phyloP scores from a whole-genome alignment of 176 grass and related monocot genomes.

The Olyra latifolia region DNA sequence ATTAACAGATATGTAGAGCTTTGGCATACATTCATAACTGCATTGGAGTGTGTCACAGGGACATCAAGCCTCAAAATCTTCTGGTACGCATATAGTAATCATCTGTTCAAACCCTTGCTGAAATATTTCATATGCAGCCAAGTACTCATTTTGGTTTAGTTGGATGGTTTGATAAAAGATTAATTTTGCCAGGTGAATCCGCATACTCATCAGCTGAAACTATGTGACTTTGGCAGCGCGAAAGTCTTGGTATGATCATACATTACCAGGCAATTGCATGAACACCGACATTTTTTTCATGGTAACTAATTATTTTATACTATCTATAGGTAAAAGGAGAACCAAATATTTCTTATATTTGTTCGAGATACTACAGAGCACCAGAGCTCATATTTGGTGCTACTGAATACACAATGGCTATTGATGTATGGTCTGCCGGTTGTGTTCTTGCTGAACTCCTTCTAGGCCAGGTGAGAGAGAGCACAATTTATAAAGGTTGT shows the following conservation, averaged over 20 bases:
- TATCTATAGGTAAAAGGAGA: slow-evolving; percentile 84
- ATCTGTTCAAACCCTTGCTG: neutral
- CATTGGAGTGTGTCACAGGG: slow-evolving; percentile 92
- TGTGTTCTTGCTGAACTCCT: slow-evolving; percentile 92
- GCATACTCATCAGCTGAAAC: slow-evolving; percentile 92
- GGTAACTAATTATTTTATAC: neutral
- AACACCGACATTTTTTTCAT: neutral
- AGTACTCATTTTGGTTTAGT: slow-evolving; percentile 5
- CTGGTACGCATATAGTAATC: slow-evolving; percentile 49
- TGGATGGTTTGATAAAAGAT: slow-evolving; percentile 24
- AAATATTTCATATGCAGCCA: slow-evolving; percentile 11
- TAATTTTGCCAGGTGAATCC: slow-evolving; percentile 74
- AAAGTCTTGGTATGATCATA: slow-evolving; percentile 84
- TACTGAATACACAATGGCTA: slow-evolving; percentile 87
- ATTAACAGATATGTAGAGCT: slow-evolving; percentile 83
- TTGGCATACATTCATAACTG: slow-evolving; percentile 76
- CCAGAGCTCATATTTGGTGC: slow-evolving; percentile 97
- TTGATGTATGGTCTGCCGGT: slow-evolving; percentile 96
- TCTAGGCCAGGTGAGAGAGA: slow-evolving; percentile 60
- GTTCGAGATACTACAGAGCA: slow-evolving; percentile 97
- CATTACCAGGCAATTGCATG: neutral
- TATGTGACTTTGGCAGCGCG: slow-evolving; percentile 92
- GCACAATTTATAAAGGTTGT: slow-evolving; percentile 4
- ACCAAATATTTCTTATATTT: slow-evolving; percentile 96
- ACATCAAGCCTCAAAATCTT: slow-evolving; percentile 97